A percentile compares a stretch with the other conserved stretches of the same genome.
These are phyloP conservation scores for Saccharomyces pastorianus DNA, from an alignment of 1,139 yeast species.

Conservation along the genomic window DNA sequence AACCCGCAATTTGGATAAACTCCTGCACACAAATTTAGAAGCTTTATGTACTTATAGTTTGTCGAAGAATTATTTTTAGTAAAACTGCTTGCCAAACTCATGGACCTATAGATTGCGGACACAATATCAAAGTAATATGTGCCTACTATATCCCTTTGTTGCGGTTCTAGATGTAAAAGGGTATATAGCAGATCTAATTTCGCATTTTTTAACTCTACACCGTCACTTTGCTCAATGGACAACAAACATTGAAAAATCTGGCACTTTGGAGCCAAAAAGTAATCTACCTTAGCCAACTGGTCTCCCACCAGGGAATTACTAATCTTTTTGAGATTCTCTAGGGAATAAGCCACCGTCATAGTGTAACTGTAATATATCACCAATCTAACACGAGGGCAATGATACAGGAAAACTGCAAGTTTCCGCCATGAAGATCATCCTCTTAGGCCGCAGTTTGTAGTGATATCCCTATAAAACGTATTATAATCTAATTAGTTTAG, in stretches of 20 bases:
- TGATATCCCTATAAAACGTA: background rate
- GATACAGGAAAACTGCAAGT: background rate
- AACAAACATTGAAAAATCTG: constrained; percentile 11
- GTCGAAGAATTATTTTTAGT: constrained; percentile 9
- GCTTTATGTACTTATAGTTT: constrained; percentile 15
- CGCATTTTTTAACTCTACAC: constrained; percentile 6
- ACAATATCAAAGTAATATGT: constrained; percentile 11
- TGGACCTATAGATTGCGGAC: constrained; percentile 9
- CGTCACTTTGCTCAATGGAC: constrained; percentile 8
- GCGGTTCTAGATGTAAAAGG: constrained; percentile 18
- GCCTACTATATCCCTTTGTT: constrained; percentile 17
- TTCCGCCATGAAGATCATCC: background rate
- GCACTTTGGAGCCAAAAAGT: constrained; percentile 10
- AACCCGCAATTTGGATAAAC: constrained; percentile 10
- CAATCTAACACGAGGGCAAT: background rate
- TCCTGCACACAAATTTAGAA: constrained; percentile 17
- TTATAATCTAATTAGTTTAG: background rate
- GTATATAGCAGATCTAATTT: constrained; percentile 23
- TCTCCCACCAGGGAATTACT: constrained; percentile 19
- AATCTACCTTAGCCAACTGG: constrained; percentile 16
- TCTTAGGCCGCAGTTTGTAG: background rate
- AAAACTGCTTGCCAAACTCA: constrained; percentile 11
- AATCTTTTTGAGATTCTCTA: constrained; percentile 7
- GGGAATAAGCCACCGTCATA: background rate
- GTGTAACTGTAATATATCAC: background rate